Base-by-base conservation (phyloP, 257 asterid species). In the Petunia secreta region DNA sequence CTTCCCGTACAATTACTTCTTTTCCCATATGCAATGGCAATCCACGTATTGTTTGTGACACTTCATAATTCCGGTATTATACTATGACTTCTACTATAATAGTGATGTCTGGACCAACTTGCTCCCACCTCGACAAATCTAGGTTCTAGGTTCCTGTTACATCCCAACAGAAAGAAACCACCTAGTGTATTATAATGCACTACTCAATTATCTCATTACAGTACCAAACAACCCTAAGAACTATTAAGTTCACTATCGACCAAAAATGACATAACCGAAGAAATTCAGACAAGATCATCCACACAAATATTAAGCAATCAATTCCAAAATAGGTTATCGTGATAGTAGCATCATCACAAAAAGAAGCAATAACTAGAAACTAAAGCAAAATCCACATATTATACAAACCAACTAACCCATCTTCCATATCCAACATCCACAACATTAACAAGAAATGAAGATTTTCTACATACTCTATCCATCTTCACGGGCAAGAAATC, bases 281-380 rank as follows among this genome's bases (percentile, higher is more conserved):
- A 10, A 25, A 48, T 50, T 48, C 59, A 71, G 44, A 69, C 59
- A 9, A 46, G 43, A 8, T 69, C 59, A 46, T 43, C 59, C 14
- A 41, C 25, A 25, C 25, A 71, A 68, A 69, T 46, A 48, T 25
- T 43, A 71, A 71, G 43, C 25, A 48, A 46, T 10, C 46, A 25
- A 48, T 71, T 48, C 77, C 43, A 71, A 71, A 48, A 71, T 43
- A 34, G 44, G 6, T 48, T 59, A 34, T 48, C 5, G 0, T 71
- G 77, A 71, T 34, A 48, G 44, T 48, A 71, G 2, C 10, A 52
- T 48, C 77, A 71, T 55, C 77, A 48, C 77, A 71, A 48, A 68
- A 9, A 25, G 25, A 25, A 44, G 16, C 13, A 11, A 62, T 1
- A 38, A 46, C 54, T 52, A 0, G 2, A 53, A 62, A 63, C 25